Conservation (phyloP, 495 filamentous ascomycete species). For the Daldinia concentrica region DNA sequence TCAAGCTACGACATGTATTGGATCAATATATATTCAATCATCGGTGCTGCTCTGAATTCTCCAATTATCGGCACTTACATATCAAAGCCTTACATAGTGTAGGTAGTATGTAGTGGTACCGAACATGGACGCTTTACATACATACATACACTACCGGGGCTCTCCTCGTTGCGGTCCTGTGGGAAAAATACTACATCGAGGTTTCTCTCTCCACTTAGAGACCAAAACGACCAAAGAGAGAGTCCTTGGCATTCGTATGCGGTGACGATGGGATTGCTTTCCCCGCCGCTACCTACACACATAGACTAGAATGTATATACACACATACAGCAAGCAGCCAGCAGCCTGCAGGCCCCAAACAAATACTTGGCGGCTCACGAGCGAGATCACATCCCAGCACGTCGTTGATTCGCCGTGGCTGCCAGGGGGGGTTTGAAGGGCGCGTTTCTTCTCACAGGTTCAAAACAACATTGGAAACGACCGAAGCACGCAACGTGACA, state of each 20-base stretch:
- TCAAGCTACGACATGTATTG: slow-evolving; percentile 18
- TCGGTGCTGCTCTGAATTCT: neutral
- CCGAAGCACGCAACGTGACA: slow-evolving; percentile 37
- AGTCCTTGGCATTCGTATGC: slow-evolving; percentile 30
- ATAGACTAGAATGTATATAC: no score
- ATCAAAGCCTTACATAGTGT: no score
- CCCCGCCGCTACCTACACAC: slow-evolving; percentile 24
- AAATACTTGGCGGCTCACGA: slow-evolving; percentile 40
- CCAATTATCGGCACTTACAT: neutral
- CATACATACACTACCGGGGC: no score
- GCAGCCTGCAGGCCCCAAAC: slow-evolving; percentile 34
- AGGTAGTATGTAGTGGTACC: neutral
- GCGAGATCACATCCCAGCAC: slow-evolving; percentile 37
- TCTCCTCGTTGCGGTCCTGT: neutral
- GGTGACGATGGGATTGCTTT: slow-evolving; percentile 33
- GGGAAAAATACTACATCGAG: slow-evolving; percentile 23
- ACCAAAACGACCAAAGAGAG: slow-evolving; percentile 14
- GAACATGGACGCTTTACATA: no score
- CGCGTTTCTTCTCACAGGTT: slow-evolving; percentile 42
- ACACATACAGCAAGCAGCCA: slow-evolving; percentile 1
- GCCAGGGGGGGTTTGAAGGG: slow-evolving; percentile 23
- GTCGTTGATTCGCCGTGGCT: slow-evolving; percentile 33
- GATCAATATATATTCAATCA: slow-evolving; percentile 20
- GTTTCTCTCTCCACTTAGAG: slow-evolving; percentile 25
- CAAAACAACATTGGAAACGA: slow-evolving; percentile 44